phyloP scores from a whole-genome alignment of 2,329 filamentous ascomycete genomes.

The Fusarium haematococcum region DNA sequence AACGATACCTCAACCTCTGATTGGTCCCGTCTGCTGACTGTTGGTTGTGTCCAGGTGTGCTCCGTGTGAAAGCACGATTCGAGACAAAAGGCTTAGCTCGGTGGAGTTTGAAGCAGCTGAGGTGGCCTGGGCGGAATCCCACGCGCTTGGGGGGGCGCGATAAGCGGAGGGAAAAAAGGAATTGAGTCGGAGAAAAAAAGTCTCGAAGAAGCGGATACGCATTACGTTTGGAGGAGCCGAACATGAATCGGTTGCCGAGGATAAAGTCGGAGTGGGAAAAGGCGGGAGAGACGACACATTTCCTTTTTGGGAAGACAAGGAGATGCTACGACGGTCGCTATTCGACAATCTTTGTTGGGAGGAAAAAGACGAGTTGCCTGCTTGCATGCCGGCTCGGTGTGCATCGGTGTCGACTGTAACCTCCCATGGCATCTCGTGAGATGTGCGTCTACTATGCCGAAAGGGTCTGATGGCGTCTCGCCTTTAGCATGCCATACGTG shows the following conservation, averaged over 20 bases:
- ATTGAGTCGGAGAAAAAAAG: slow-evolving; percentile 1
- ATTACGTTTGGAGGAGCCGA: slow-evolving; percentile 25
- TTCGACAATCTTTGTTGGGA: slow-evolving; percentile 4
- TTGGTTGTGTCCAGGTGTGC: slow-evolving; percentile 2
- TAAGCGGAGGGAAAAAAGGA: slow-evolving; percentile 17
- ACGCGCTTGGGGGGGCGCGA: slow-evolving; percentile 9
- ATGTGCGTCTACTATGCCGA: not conserved
- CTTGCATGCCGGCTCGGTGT: slow-evolving; percentile 1
- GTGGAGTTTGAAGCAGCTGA: slow-evolving; percentile 23
- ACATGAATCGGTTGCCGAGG: slow-evolving; percentile 16
- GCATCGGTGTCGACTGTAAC: not conserved
- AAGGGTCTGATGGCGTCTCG: not conserved
- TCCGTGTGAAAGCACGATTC: slow-evolving; percentile 8
- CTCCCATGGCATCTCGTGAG: not conserved
- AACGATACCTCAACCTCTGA: not conserved
- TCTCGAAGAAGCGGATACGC: slow-evolving; percentile 8
- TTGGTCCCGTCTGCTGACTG: slow-evolving; percentile 5
- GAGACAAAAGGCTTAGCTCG: slow-evolving; percentile 19
- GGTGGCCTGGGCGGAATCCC: slow-evolving; percentile 8
- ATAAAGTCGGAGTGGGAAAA: not conserved
- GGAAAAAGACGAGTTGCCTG: not conserved
- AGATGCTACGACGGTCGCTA: not conserved
- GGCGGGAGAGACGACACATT: not conserved
- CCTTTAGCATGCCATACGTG: slow-evolving; percentile 9
- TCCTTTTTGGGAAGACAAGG: slow-evolving; percentile 5